Conservation (phyloP, 805 yeast species). For the Yarrowia sp. region DNA sequence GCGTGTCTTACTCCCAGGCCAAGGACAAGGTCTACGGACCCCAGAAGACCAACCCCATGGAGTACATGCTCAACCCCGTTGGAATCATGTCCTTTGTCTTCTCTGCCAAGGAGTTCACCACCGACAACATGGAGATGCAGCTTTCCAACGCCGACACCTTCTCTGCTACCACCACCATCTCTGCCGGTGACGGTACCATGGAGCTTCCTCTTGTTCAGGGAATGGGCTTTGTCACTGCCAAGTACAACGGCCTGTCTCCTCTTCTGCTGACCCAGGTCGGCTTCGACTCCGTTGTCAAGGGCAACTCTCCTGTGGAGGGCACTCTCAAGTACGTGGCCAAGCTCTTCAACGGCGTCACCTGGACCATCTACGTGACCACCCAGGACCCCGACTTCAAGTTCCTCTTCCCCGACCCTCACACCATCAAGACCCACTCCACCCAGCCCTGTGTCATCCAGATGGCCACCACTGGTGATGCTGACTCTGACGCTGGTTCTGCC, state of each 20-base stretch:
- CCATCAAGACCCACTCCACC: slow-evolving; percentile 52
- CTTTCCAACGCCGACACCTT: slow-evolving; percentile 57
- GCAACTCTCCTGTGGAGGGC: slow-evolving; percentile 47
- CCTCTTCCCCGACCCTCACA: slow-evolving; percentile 51
- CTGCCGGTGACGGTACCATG: slow-evolving; percentile 51
- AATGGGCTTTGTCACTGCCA: slow-evolving; percentile 77
- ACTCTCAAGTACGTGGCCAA: slow-evolving; percentile 53
- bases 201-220: slow-evolving; percentile 78
- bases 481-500: slow-evolving; percentile 50
- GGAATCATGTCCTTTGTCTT: slow-evolving; percentile 57
- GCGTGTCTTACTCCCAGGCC: slow-evolving; percentile 66
- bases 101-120: slow-evolving; percentile 49
- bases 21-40: slow-evolving; percentile 74
- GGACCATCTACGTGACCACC: slow-evolving; percentile 60
- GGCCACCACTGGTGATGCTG: slow-evolving; percentile 53
- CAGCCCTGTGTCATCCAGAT: slow-evolving; percentile 57
- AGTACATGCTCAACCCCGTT: slow-evolving; percentile 59
- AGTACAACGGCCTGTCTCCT: slow-evolving; percentile 57
- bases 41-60: slow-evolving; percentile 55
- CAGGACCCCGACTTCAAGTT: slow-evolving; percentile 43
- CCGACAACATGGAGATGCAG: slow-evolving; percentile 40
- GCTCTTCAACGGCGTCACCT: slow-evolving; percentile 54
- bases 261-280: slow-evolving; percentile 58
- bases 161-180: slow-evolving; percentile 57
- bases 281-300: slow-evolving; percentile 52